Evolutionary conservation across 345 rosid species (phyloP).

Genomic region (Bruguiera gymnorhiza): DNA sequence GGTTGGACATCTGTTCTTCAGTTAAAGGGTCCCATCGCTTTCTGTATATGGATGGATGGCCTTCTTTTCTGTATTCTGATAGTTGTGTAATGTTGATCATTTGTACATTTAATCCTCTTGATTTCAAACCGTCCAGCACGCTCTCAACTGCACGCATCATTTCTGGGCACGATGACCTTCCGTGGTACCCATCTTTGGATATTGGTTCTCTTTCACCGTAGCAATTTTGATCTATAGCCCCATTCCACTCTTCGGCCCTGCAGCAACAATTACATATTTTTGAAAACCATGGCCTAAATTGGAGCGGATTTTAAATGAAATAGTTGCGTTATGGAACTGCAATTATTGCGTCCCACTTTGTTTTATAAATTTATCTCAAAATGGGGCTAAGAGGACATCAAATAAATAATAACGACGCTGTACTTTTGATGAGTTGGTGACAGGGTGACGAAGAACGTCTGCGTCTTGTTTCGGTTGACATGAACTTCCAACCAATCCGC

Average conservation of each 20-base stretch:
- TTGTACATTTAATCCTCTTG: conserved; percentile 47
- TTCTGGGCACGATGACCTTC: conserved; percentile 43
- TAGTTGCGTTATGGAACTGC: too few species aligned
- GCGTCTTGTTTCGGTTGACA: conserved; percentile 20
- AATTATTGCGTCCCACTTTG: too few species aligned
- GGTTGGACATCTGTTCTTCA: conserved; percentile 45
- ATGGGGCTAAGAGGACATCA: background rate
- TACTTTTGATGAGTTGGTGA: conserved; percentile 34
- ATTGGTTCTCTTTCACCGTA: conserved; percentile 54
- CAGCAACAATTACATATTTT: background rate
- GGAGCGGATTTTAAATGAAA: background rate
- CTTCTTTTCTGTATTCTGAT: conserved; percentile 79
- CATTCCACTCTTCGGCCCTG: conserved; percentile 86
- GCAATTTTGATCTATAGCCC: conserved; percentile 45
- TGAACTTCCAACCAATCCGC: conserved; percentile 29
- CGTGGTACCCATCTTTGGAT: conserved; percentile 46
- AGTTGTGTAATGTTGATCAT: conserved; percentile 76
- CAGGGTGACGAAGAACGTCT: conserved; percentile 23
- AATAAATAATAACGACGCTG: background rate
- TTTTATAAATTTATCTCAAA: too few species aligned
- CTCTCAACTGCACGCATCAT: conserved; percentile 54
- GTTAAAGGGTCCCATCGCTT: conserved; percentile 67
- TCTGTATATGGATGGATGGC: conserved; percentile 63
- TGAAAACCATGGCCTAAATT: background rate
- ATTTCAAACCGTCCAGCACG: conserved; percentile 35